Percentiles rank a stretch among this genome's conserved stretches.
These are phyloP conservation scores for Alisma plantagoaquatica DNA, from an alignment of 106 monocot genomes.

Conservation along the genomic window DNA sequence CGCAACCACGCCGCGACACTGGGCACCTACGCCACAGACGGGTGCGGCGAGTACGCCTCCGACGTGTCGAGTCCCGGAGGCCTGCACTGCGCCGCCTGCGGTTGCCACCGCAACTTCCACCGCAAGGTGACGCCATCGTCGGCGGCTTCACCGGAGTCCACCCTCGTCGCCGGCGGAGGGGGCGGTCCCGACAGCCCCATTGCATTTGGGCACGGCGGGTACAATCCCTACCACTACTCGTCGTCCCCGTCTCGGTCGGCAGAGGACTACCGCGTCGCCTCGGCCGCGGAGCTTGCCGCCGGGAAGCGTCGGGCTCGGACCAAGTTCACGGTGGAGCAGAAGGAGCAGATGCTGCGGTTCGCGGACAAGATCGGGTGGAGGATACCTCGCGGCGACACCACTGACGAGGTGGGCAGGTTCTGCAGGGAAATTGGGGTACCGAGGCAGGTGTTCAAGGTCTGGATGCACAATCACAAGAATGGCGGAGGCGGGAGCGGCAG, in stretches of 20 bases:
- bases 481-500: background rate
- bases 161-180: background rate
- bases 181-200: background rate
- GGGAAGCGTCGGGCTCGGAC: conserved; percentile 37
- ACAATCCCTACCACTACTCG: too few species aligned
- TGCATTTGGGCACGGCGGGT: too few species aligned
- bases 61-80: conserved; percentile 14
- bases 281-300: background rate
- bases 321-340: conserved; percentile 53
- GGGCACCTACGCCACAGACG: conserved; percentile 58
- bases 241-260: too few species aligned
- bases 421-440: conserved; percentile 52
- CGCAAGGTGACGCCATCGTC: conserved; percentile 24
- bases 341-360: conserved; percentile 46
- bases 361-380: conserved; percentile 40
- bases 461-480: conserved; percentile 55
- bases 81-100: conserved; percentile 39
- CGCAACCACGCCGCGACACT: conserved; percentile 65
- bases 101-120: conserved; percentile 82
- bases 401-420: conserved; percentile 39
- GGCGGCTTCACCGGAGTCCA: too few species aligned
- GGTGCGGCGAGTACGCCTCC: conserved; percentile 56
- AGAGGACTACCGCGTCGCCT: background rate
- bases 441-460: conserved; percentile 48
- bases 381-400: conserved; percentile 18